Conservation (phyloP, 768 basidiomycete species). For the Amanita exitialis region DNA sequence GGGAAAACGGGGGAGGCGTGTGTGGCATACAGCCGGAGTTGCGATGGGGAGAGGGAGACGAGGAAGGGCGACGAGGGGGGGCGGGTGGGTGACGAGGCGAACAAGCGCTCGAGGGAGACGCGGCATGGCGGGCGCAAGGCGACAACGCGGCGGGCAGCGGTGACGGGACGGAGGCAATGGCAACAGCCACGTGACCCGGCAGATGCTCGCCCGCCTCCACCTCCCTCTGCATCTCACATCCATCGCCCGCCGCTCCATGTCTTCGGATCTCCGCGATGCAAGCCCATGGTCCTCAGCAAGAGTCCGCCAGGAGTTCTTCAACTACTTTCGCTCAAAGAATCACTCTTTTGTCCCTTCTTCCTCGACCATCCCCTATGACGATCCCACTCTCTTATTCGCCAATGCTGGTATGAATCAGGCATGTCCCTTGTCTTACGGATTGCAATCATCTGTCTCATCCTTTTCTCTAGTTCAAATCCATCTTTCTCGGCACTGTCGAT, state of each 20-base stretch:
- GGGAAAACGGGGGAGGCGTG: slow-evolving; percentile 12
- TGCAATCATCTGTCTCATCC: slow-evolving; percentile 7
- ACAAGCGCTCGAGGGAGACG: slow-evolving; percentile 30
- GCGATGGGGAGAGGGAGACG: slow-evolving; percentile 6
- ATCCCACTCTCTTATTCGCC: slow-evolving; percentile 94
- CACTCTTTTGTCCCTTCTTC: slow-evolving; percentile 91
- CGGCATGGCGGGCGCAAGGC: slow-evolving; percentile 23
- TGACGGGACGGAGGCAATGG: no score
- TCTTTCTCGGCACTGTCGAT: slow-evolving; percentile 97
- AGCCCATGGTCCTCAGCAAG: slow-evolving; percentile 70
- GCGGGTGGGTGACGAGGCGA: slow-evolving; percentile 24
- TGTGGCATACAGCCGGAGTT: background rate
- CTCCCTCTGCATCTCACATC: slow-evolving; percentile 4
- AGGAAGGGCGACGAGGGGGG: slow-evolving; percentile 16
- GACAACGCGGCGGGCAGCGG: background rate
- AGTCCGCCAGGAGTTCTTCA: slow-evolving; percentile 85
- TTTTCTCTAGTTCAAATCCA: slow-evolving; percentile 73
- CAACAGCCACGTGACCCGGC: background rate
- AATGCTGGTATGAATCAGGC: slow-evolving; percentile 99
- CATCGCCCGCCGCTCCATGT: slow-evolving; percentile 21
- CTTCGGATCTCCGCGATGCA: slow-evolving; percentile 20
- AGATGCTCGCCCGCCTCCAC: background rate
- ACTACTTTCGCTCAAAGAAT: slow-evolving; percentile 69
- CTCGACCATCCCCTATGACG: slow-evolving; percentile 92
- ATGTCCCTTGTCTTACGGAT: slow-evolving; percentile 8